Conservation (phyloP, 2,329 filamentous ascomycete species). For the Fusarium longipes region DNA sequence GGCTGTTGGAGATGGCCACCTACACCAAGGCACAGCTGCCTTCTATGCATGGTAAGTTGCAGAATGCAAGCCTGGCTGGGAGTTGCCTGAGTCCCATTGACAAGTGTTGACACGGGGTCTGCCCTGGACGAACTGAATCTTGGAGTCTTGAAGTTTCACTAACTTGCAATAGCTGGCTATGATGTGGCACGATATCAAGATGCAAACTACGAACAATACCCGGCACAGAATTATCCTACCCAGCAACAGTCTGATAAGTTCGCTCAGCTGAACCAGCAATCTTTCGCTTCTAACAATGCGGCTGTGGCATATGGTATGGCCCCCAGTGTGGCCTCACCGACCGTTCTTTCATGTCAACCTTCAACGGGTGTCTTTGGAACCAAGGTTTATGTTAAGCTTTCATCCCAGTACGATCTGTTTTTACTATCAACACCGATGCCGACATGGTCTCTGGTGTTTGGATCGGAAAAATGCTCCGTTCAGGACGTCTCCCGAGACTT, state of each 20-base stretch:
- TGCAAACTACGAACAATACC: constrained; percentile 64
- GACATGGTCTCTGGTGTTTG: constrained; percentile 78
- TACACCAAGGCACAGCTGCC: constrained; percentile 83
- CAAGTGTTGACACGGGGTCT: neutral
- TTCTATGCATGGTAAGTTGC: constrained; percentile 83
- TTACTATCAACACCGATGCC: constrained; percentile 65
- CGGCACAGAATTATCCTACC: constrained; percentile 58
- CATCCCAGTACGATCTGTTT: constrained; percentile 78
- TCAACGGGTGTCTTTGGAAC: constrained; percentile 75
- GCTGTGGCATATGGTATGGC: constrained; percentile 75
- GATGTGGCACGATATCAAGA: constrained; percentile 71
- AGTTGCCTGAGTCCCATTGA: constrained; percentile 18
- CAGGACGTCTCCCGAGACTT: constrained; percentile 71
- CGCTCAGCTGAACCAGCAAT: constrained; percentile 64
- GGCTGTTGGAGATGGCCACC: constrained; percentile 55
- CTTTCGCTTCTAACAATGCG: constrained; percentile 70
- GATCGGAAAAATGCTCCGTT: constrained; percentile 73
- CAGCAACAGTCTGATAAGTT: constrained; percentile 64
- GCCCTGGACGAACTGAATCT: neutral
- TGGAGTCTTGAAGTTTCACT: constrained; percentile 12
- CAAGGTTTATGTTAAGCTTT: constrained; percentile 78
- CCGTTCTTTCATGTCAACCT: constrained; percentile 78
- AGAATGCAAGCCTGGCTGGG: neutral
- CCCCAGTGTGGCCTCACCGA: constrained; percentile 55
- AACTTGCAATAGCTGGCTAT: constrained; percentile 59